A percentile compares a stretch with the other conserved stretches of the same genome.
phyloP scores from a whole-genome alignment of 2,329 filamentous ascomycete genomes.

The Bipolaris zeicola region DNA sequence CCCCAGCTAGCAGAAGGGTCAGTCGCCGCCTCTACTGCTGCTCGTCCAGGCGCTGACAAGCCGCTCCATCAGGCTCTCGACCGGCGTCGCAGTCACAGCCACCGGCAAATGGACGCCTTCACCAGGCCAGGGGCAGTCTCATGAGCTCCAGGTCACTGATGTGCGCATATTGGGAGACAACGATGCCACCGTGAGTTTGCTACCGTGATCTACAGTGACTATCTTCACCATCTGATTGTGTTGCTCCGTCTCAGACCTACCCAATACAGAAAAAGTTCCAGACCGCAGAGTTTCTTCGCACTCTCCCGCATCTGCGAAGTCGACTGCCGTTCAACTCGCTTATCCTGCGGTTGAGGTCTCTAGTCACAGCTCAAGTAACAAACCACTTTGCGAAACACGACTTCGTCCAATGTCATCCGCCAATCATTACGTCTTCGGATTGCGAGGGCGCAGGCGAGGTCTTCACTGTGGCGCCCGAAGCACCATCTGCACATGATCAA shows the following conservation, averaged over 20 bases:
- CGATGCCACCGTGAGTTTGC: conserved; percentile 71
- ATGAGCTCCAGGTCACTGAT: conserved; percentile 77
- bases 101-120: conserved; percentile 78
- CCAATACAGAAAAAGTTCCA: conserved; percentile 98
- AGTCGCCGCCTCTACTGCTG: conserved; percentile 40
- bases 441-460: conserved; percentile 97
- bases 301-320: conserved; percentile 83
- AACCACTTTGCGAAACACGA: conserved; percentile 73
- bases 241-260: conserved; percentile 66
- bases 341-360: conserved; percentile 81
- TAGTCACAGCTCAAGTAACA: conserved; percentile 73
- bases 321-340: conserved; percentile 81
- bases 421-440: conserved; percentile 94
- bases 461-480: conserved; percentile 66
- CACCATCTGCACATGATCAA: conserved; percentile 24
- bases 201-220: conserved; percentile 1
- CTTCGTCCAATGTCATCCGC: conserved; percentile 86
- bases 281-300: conserved; percentile 83
- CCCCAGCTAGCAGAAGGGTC: conserved; percentile 75
- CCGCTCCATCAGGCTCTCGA: conserved; percentile 67
- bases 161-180: conserved; percentile 76
- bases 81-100: conserved; percentile 79
- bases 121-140: conserved; percentile 69
- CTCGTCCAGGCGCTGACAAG: conserved; percentile 22
- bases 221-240: conserved; percentile 22